phyloP scores from a whole-genome alignment of 371 early-diverging fungal species.

The Circinella umbellata region DNA sequence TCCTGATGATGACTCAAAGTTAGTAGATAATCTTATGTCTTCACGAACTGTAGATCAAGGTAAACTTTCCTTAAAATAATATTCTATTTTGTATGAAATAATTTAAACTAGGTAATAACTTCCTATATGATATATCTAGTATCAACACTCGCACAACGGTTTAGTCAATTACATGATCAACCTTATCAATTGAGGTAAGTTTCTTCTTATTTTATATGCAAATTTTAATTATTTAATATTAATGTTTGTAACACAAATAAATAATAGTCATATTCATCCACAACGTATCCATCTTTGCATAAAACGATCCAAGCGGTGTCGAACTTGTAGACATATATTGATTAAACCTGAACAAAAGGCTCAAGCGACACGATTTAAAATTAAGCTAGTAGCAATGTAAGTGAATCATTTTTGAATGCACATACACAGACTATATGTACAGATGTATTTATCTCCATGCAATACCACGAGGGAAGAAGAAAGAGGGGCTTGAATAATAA shows the following conservation, averaged over 20 bases:
- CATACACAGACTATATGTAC: no score
- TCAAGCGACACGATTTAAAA: constrained; percentile 83
- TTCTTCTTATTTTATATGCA: neutral
- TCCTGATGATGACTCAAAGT: constrained; percentile 50
- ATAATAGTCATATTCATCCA: constrained; percentile 65
- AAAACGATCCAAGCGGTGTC: constrained; percentile 86
- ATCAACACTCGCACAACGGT: constrained; percentile 71
- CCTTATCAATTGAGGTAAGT: constrained; percentile 57
- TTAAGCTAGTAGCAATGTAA: constrained; percentile 82
- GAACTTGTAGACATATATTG: constrained; percentile 85
- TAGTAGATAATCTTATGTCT: constrained; percentile 53
- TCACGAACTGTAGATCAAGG: constrained; percentile 49
- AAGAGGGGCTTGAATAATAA: neutral
- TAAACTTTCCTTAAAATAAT: constrained; percentile 8
- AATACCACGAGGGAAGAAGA: neutral
- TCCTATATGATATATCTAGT: constrained; percentile 33
- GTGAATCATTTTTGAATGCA: neutral
- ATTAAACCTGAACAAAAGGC: constrained; percentile 94
- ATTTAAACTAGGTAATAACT: neutral
- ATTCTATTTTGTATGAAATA: neutral
- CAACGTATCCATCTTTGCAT: constrained; percentile 86
- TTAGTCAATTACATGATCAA: constrained; percentile 71
- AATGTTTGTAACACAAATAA: neutral
- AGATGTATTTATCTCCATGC: no score
- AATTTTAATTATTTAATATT: neutral